Evolutionary conservation across 257 asterid species (phyloP).

Genomic region (Striga asiatica): DNA sequence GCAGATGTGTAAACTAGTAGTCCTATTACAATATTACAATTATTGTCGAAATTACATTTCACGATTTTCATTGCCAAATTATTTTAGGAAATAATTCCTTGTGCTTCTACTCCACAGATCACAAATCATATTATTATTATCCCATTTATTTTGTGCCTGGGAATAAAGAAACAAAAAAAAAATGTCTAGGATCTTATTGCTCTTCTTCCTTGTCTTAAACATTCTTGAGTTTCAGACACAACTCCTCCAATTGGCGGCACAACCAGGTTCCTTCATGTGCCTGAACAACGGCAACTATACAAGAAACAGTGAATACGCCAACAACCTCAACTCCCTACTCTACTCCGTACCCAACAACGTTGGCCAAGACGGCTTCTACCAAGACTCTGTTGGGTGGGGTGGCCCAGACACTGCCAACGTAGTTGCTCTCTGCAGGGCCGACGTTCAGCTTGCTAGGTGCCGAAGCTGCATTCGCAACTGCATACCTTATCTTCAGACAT

Average conservation of each 20-base stretch:
- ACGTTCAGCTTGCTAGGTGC: background rate
- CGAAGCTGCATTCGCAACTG: background rate
- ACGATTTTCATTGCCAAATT: too few relatives aligned
- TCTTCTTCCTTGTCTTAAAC: too few relatives aligned
- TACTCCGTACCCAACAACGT: constrained; percentile 14
- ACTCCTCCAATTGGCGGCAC: background rate
- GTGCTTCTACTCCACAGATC: too few relatives aligned
- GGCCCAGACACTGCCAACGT: background rate
- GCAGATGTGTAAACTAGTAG: too few relatives aligned
- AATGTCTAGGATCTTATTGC: too few relatives aligned
- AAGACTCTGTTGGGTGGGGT: constrained; percentile 14
- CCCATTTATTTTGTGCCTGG: too few relatives aligned
- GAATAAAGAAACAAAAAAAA: too few relatives aligned
- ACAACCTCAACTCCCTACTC: constrained; percentile 18
- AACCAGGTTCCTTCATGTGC: constrained; percentile 9
- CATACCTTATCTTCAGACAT: background rate
- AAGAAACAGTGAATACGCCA: constrained; percentile 15
- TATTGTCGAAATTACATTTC: too few relatives aligned
- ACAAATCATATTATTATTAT: too few relatives aligned
- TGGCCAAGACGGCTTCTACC: constrained; percentile 11
- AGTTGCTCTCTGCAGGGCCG: constrained; percentile 16
- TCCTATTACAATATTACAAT: too few relatives aligned
- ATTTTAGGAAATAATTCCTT: too few relatives aligned
- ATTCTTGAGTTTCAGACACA: background rate
- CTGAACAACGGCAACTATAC: constrained; percentile 21